Evolutionary conservation across 192 early-diverging fungal genomes (phyloP), one percentile per base, ranked within the genome.

Genomic region (Backusella psychrophila): DNA sequence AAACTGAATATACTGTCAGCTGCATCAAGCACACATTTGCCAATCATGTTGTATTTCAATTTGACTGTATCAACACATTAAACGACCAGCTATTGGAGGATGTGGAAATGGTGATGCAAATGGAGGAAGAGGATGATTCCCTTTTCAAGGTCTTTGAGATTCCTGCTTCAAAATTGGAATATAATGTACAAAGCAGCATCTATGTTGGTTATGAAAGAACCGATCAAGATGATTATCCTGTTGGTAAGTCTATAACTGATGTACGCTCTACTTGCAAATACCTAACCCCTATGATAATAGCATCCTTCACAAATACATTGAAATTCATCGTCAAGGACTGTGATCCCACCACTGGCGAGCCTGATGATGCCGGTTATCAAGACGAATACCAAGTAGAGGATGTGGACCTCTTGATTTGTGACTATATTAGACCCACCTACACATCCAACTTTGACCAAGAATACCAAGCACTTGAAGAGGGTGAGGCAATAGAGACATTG

Each of bases 361-460:
- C 95, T 6, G 95, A 96, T 75, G 94, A 93, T 74, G 93, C 97
- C 63, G 97, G 97, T 26, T 98, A 94, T 69, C 95, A 97, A 66
- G 97, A 97, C 78, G 97, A 99, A 80, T 99, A 98, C 80, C 82
- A 86, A 80, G 87, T 97, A 52, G 98, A 99, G 82, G 93, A 95
- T 21, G 81, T 94, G 6, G 95, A 98, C 4, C 75, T 98, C 31
- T 82, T 89, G 17, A 90, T 90, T 9, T 94, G 91, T 66, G 98
- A 99, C 82, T 98, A 95, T 83, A 90, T 99, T 75, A 87, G 91
- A 59, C 93, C 96, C n/a, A 90, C 91, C 12, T 96, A 94, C 74
- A 81, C 97, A 14, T 86, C 90, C 23, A 90, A 94, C 79, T 96
- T 98, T 75, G 82, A 86, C 21, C 73, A 87, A 46, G 85, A 88